phyloP scores from a whole-genome alignment of 345 rosid genomes.

The Balakata baccata region DNA sequence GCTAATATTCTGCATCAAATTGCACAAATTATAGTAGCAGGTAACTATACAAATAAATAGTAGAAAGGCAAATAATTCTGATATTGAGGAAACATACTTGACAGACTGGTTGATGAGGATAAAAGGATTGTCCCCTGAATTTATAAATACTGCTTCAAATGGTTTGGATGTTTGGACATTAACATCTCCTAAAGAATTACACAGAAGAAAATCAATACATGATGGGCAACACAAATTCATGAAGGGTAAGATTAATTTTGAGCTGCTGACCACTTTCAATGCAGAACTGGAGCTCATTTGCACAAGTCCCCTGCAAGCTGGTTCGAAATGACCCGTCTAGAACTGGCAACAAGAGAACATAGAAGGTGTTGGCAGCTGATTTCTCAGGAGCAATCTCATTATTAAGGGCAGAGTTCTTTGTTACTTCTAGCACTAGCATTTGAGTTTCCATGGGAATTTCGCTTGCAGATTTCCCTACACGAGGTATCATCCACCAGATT shows the following conservation, averaged over 20 bases:
- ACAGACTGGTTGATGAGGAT: constrained; percentile 52
- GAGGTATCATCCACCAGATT: constrained; percentile 75
- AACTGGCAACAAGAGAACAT: constrained; percentile 51
- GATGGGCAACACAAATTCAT: not conserved
- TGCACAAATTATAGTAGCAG: not conserved
- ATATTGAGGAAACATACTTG: constrained; percentile 33
- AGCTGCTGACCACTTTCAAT: constrained; percentile 50
- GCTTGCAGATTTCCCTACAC: constrained; percentile 42
- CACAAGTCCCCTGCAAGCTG: constrained; percentile 51
- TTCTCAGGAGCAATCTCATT: constrained; percentile 16
- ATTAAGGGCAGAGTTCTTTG: constrained; percentile 36
- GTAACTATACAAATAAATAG: not conserved
- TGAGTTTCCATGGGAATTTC: constrained; percentile 62
- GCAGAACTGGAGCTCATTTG: constrained; percentile 55
- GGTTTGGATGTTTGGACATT: constrained; percentile 36
- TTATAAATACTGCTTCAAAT: constrained; percentile 48
- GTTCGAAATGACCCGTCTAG: constrained; percentile 54
- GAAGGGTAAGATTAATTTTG: not conserved
- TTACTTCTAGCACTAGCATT: constrained; percentile 50
- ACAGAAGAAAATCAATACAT: not conserved
- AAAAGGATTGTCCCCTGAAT: constrained; percentile 55
- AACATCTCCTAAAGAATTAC: constrained; percentile 44
- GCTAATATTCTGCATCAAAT: constrained; percentile 45
- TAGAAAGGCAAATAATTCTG: not conserved
- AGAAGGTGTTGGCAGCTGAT: constrained; percentile 21